phyloP scores from a whole-genome alignment of 257 asterid genomes.

The Gentiana macrophylla region DNA sequence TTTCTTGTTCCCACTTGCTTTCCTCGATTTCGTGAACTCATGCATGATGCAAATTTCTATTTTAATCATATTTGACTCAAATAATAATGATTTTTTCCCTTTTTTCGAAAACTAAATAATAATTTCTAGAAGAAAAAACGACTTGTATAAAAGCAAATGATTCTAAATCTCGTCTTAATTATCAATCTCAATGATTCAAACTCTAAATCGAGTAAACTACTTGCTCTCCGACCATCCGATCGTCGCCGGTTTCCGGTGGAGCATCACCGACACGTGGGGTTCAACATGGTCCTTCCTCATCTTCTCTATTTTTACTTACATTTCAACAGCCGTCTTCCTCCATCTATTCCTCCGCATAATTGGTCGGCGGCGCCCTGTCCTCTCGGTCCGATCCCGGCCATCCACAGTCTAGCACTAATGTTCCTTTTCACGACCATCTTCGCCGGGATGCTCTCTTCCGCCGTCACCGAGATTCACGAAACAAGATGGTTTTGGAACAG shows the following conservation, averaged over 20 bases:
- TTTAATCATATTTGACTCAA: no score
- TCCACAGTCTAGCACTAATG: slow-evolving; percentile 52
- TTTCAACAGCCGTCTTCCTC: slow-evolving; percentile 34
- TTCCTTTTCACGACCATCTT: slow-evolving; percentile 41
- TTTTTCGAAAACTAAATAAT: no score
- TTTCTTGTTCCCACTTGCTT: no score
- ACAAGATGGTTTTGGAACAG: slow-evolving; percentile 66
- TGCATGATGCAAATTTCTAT: no score
- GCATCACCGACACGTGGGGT: slow-evolving; percentile 44
- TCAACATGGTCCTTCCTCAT: slow-evolving; percentile 69
- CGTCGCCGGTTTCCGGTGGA: slow-evolving; percentile 63
- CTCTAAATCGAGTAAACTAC: slow-evolving; percentile 17
- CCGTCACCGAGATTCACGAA: slow-evolving; percentile 65
- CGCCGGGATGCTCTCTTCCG: slow-evolving; percentile 47
- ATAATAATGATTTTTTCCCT: no score
- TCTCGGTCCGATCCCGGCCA: slow-evolving; percentile 48
- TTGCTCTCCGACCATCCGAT: slow-evolving; percentile 49
- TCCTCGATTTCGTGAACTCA: no score
- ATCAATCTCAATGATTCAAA: no score
- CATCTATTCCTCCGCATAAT: slow-evolving; percentile 45
- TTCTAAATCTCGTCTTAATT: no score
- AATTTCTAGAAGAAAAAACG: no score
- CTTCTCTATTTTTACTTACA: slow-evolving; percentile 43
- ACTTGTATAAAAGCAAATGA: no score
- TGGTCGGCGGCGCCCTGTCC: slow-evolving; percentile 44